Conservation (phyloP, 2,329 filamentous ascomycete species). For the Penicillium sp. region DNA sequence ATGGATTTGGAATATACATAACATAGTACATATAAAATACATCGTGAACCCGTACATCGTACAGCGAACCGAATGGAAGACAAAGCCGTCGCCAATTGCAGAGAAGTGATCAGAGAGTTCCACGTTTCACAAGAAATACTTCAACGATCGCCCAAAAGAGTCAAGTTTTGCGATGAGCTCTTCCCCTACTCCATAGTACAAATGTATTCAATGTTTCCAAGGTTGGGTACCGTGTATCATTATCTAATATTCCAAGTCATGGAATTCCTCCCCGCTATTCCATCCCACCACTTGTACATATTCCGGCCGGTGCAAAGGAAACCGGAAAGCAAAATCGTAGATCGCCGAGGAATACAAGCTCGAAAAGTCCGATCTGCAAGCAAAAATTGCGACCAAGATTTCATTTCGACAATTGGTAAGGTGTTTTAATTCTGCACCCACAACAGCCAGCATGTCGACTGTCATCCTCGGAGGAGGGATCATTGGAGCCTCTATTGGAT, state of each 20-base stretch:
- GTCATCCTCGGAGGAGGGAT: slow-evolving; percentile 70
- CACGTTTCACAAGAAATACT: background rate
- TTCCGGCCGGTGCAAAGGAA: background rate
- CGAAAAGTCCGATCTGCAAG: background rate
- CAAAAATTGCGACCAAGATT: background rate
- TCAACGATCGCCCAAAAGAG: background rate
- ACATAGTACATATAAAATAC: background rate
- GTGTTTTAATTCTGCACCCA: background rate
- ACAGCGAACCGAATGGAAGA: background rate
- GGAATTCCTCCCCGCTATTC: background rate
- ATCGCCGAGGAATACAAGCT: background rate
- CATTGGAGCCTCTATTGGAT: slow-evolving; percentile 69
- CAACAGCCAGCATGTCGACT: slow-evolving; percentile 47
- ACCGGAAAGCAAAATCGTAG: background rate
- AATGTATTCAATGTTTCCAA: background rate
- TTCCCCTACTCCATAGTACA: background rate
- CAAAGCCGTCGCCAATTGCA: background rate
- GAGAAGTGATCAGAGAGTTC: background rate
- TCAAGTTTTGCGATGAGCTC: background rate
- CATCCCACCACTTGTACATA: background rate
- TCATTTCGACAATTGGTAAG: background rate
- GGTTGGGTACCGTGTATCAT: background rate
- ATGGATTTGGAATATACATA: background rate
- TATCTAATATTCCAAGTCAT: background rate
- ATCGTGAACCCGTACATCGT: background rate